phyloP scores from a whole-genome alignment of 2,329 filamentous ascomycete species.

The Colletotrichum melonis region DNA sequence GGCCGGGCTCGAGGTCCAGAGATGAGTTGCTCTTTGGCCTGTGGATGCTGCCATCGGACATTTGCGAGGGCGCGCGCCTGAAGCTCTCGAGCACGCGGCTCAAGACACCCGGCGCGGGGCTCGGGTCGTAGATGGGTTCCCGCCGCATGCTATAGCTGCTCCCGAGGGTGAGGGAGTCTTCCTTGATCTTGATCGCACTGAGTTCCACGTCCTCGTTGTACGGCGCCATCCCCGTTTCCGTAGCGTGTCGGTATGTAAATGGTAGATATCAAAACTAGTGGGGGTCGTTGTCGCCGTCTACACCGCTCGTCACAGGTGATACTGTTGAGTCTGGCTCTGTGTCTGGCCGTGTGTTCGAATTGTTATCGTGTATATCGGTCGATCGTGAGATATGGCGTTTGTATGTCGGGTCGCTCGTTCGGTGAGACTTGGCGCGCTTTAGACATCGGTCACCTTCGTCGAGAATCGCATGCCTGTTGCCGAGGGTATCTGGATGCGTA shows the following conservation, averaged over 20 bases:
- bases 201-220: conserved; percentile 61
- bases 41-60: conserved; percentile 44
- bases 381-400: neutral
- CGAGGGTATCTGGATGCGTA: neutral
- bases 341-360: neutral
- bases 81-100: conserved; percentile 70
- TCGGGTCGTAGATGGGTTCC: conserved; percentile 58
- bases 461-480: conserved; percentile 25
- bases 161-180: conserved; percentile 64
- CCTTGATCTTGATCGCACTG: conserved; percentile 68
- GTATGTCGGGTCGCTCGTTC: neutral
- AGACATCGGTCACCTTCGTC: conserved; percentile 16
- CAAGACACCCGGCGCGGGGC: conserved; percentile 46
- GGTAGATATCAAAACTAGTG: neutral
- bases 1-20: conserved; percentile 41
- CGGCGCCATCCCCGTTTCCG: conserved; percentile 47
- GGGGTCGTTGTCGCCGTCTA: neutral
- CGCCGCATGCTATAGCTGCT: conserved; percentile 65
- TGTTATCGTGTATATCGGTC: neutral
- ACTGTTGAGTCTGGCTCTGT: neutral
- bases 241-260: conserved; percentile 19
- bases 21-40: conserved; percentile 56
- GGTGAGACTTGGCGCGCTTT: neutral
- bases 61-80: conserved; percentile 67
- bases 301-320: neutral